phyloP scores from a whole-genome alignment of 2,329 filamentous ascomycete genomes.

The Venturiaceae sp. region DNA sequence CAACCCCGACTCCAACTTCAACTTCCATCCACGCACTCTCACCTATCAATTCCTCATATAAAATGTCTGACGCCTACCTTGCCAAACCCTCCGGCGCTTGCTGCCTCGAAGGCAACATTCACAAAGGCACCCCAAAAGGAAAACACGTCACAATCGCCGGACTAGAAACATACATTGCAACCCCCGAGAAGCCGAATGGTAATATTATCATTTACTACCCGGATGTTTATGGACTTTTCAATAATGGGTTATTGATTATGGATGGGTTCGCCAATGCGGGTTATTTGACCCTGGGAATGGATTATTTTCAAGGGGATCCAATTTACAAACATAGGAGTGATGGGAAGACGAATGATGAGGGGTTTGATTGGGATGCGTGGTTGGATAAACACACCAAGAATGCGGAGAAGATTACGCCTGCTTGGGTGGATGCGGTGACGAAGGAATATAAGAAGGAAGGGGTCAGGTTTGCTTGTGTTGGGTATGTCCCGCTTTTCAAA shows the following conservation, averaged over 20 bases:
- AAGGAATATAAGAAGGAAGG: constrained; percentile 21
- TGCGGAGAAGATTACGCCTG: constrained; percentile 32
- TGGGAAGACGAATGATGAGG: constrained; percentile 21
- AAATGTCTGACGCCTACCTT: constrained; percentile 10
- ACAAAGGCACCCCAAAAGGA: constrained; percentile 29
- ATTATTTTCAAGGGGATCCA: constrained; percentile 37
- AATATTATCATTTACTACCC: constrained; percentile 37
- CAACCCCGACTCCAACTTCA: no score
- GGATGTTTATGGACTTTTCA: constrained; percentile 35
- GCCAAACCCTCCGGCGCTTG: constrained; percentile 26
- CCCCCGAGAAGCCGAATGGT: constrained; percentile 26
- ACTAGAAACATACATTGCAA: constrained; percentile 29
- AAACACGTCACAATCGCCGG: constrained; percentile 22
- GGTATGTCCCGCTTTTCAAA: constrained; percentile 12
- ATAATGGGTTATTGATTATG: constrained; percentile 35
- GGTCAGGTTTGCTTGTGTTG: constrained; percentile 32
- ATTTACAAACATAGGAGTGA: constrained; percentile 31
- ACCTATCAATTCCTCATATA: no score
- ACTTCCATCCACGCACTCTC: neutral
- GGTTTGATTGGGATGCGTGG: constrained; percentile 41
- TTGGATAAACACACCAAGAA: constrained; percentile 34
- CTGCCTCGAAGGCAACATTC: constrained; percentile 30
- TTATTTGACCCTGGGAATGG: constrained; percentile 32
- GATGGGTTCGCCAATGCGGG: constrained; percentile 36
- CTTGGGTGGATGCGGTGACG: constrained; percentile 32